These are phyloP conservation scores for Aspergillus caelatus DNA, from an alignment of 2,329 filamentous ascomycete species.

Conservation along the genomic window DNA sequence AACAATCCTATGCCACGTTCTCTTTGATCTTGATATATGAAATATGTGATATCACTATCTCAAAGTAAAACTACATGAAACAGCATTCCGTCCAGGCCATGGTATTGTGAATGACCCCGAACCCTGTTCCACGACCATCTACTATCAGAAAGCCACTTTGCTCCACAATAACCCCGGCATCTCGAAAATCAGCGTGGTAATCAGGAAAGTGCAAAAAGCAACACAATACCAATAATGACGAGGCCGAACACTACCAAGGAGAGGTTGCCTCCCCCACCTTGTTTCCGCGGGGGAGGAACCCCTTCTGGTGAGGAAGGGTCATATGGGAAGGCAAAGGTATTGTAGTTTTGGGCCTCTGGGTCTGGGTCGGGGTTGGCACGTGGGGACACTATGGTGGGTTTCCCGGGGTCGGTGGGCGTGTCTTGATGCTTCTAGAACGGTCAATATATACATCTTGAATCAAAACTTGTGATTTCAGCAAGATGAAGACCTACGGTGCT, in stretches of 20 bases:
- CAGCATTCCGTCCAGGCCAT: fast-evolving
- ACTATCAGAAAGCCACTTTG: too few species aligned
- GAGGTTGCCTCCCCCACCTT: background rate
- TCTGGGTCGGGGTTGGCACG: background rate
- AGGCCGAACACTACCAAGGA: background rate
- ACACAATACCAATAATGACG: background rate
- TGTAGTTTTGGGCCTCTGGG: background rate
- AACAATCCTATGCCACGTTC: fast-evolving
- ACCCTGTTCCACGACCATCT: too few species aligned
- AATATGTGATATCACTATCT: too few species aligned
- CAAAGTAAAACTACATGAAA: too few species aligned
- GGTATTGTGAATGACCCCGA: too few species aligned
- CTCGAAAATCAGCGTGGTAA: too few species aligned
- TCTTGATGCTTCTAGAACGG: too few species aligned
- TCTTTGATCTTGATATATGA: too few species aligned
- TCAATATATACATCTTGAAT: background rate
- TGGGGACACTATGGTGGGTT: background rate
- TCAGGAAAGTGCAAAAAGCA: background rate
- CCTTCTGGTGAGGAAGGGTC: background rate
- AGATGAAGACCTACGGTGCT: background rate
- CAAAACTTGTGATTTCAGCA: background rate
- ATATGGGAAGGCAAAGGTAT: background rate
- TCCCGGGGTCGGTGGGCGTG: background rate
- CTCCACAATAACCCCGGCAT: too few species aligned
- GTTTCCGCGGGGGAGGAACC: background rate